These are phyloP conservation scores for Ruellia speciosa DNA, from an alignment of 305 asterid genomes.

Conservation along the genomic window DNA sequence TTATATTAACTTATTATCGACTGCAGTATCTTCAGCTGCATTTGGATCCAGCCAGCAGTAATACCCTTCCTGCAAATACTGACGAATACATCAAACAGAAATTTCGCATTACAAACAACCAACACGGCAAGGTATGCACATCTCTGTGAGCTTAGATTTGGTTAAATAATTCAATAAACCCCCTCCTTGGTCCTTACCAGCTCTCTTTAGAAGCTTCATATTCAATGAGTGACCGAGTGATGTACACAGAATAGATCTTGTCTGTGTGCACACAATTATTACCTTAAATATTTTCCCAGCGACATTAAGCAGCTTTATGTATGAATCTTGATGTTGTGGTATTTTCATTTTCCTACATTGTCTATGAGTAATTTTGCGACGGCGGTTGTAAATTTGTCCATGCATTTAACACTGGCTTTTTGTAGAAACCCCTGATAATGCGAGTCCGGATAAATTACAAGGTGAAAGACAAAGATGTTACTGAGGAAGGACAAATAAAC, in stretches of 20 bases:
- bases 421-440: slow-evolving; percentile 91
- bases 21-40: slow-evolving; percentile 91
- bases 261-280: no score
- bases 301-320: neutral
- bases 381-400: neutral
- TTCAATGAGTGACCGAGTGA: neutral
- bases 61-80: slow-evolving; percentile 62
- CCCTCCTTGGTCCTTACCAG: neutral
- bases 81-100: slow-evolving; percentile 62
- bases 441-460: slow-evolving; percentile 76
- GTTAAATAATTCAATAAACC: neutral
- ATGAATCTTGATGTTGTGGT: neutral
- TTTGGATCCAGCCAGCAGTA: slow-evolving; percentile 93
- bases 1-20: slow-evolving; percentile 18
- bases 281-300: neutral
- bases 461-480: slow-evolving; percentile 55
- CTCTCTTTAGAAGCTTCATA: neutral
- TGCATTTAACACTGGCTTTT: slow-evolving; percentile 16
- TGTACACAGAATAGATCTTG: no score
- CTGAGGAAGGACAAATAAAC: slow-evolving; percentile 92
- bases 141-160: neutral
- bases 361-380: neutral
- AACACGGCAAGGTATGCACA: slow-evolving; percentile 76
- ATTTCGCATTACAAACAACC: slow-evolving; percentile 69
- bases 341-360: neutral